A percentile compares a stretch with the other conserved stretches of the same genome.
These are phyloP conservation scores for Gossypium ekmanianum DNA, from an alignment of 345 rosid genomes.

Conservation along the genomic window DNA sequence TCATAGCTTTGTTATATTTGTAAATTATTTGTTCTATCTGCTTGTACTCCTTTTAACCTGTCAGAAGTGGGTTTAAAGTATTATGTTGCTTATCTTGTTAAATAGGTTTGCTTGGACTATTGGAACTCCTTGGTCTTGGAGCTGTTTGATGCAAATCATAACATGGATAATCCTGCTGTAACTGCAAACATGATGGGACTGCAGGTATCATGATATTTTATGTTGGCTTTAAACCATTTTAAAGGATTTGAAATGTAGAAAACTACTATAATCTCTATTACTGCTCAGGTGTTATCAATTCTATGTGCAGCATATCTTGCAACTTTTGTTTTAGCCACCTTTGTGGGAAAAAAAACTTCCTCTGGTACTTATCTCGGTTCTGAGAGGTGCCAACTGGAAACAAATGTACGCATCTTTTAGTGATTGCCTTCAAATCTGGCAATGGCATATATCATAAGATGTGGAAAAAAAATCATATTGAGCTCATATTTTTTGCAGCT, in stretches of 20 bases:
- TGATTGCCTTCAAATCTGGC: neutral
- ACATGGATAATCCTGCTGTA: conserved; percentile 75
- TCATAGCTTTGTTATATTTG: conserved; percentile 6
- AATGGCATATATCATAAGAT: neutral
- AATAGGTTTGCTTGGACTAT: conserved; percentile 96
- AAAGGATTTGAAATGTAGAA: neutral
- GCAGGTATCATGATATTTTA: conserved; percentile 44
- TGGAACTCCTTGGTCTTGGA: conserved; percentile 93
- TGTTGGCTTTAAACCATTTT: neutral
- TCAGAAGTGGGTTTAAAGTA: neutral
- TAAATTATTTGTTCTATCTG: neutral
- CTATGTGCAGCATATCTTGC: neutral
- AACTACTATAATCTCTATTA: neutral
- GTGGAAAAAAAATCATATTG: too few relatives aligned
- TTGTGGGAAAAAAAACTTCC: neutral
- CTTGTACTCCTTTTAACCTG: neutral
- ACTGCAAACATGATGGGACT: conserved; percentile 71
- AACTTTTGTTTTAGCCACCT: neutral
- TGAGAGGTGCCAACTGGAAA: neutral
- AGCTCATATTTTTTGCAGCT: neutral
- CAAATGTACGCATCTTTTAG: neutral
- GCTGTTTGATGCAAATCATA: conserved; percentile 83
- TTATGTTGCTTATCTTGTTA: conserved; percentile 14
- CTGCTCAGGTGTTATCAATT: neutral
- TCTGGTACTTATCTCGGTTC: neutral